Evolutionary conservation across 139 green algal species (phyloP).

Genomic region (Cymbomonas tetramitiformis): DNA sequence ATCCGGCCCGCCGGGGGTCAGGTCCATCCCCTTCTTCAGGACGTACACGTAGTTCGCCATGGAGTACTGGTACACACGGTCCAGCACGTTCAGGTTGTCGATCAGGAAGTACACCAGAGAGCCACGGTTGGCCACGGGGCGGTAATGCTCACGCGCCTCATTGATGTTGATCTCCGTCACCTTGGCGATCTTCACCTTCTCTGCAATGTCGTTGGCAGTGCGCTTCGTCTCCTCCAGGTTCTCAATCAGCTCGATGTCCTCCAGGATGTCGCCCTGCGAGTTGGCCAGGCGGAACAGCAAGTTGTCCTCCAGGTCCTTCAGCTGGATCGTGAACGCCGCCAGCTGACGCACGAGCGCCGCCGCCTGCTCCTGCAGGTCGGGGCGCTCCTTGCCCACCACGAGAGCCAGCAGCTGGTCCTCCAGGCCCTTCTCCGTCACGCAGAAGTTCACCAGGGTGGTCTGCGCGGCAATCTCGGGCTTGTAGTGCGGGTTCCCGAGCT

Average conservation of each 20-base stretch:
- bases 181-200: constrained; percentile 61
- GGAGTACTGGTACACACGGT: constrained; percentile 79
- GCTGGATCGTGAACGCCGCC: constrained; percentile 65
- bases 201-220: constrained; percentile 61
- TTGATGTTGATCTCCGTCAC: constrained; percentile 54
- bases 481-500: constrained; percentile 78
- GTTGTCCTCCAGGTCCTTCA: constrained; percentile 73
- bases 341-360: constrained; percentile 50
- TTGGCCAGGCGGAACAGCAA: constrained; percentile 63
- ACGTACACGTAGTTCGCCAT: constrained; percentile 80
- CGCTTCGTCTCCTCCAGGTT: constrained; percentile 80
- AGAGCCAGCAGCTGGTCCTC: too few relatives aligned
- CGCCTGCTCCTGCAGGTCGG: constrained; percentile 59
- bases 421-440: constrained; percentile 74
- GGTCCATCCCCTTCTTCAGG: constrained; percentile 65
- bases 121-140: constrained; percentile 59
- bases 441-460: constrained; percentile 79
- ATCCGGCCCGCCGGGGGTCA: constrained; percentile 33
- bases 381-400: constrained; percentile 59
- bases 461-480: constrained; percentile 73
- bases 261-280: constrained; percentile 74
- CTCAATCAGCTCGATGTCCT: constrained; percentile 78
- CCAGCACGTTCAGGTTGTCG: constrained; percentile 62
- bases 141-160: constrained; percentile 59
- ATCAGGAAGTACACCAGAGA: constrained; percentile 80